Evolutionary conservation across 495 filamentous ascomycete species (phyloP).

Genomic region (Hypoxylon fuscum): DNA sequence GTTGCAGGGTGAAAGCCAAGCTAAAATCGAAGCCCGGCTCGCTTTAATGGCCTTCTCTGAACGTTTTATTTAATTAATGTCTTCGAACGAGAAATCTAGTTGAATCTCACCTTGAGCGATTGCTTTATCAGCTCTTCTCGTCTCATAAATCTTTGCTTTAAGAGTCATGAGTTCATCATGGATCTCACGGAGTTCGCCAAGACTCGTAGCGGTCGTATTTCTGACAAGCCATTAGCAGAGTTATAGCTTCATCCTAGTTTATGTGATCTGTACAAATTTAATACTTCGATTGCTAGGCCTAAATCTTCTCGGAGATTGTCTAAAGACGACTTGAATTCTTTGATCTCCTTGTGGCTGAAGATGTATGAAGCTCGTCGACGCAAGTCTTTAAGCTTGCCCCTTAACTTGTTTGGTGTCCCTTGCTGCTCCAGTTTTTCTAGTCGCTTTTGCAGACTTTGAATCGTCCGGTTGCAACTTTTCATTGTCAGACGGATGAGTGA

Average conservation of each 20-base stretch:
- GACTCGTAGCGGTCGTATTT: not conserved
- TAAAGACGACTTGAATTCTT: not conserved
- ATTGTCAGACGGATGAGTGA: not conserved
- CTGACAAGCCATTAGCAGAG: not conserved
- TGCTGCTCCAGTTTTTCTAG: not conserved
- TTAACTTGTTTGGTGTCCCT: not conserved
- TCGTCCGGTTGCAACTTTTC: not conserved
- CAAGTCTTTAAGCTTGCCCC: not conserved
- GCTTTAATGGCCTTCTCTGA: not conserved
- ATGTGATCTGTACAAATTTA: not conserved
- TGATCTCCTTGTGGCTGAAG: not conserved
- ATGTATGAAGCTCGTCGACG: not conserved
- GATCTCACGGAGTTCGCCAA: not conserved
- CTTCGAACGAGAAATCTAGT: too few species aligned
- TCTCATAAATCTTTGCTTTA: not conserved
- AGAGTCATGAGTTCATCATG: not conserved
- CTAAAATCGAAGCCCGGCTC: not conserved
- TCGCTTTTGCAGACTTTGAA: not conserved
- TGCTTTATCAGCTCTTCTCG: not conserved
- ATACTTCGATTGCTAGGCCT: not conserved
- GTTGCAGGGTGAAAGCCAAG: not conserved
- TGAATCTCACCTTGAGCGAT: too few species aligned
- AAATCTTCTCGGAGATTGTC: not conserved
- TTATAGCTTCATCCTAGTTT: too few species aligned
- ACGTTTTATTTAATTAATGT: too few species aligned